A percentile compares a stretch with the other conserved stretches of the same genome.
phyloP scores from a whole-genome alignment of 2,329 filamentous ascomycete species.

The Colletotrichum sublineola region DNA sequence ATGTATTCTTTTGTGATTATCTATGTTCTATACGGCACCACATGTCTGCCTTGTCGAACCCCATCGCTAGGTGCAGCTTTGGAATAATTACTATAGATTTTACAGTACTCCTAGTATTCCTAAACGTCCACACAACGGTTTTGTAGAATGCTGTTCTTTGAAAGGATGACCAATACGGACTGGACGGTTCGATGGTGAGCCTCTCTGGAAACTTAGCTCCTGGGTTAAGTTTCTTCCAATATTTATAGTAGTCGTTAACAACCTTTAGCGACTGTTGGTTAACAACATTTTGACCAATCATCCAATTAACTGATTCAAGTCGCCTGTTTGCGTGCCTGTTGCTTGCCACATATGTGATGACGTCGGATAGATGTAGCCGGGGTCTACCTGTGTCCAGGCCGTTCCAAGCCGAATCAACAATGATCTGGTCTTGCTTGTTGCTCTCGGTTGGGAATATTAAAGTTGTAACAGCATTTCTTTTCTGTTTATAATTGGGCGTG shows the following conservation, averaged over 20 bases:
- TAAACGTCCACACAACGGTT: too few species aligned
- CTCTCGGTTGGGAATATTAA: not conserved
- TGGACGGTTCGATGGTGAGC: not conserved
- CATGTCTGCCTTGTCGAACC: too few species aligned
- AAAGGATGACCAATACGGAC: not conserved
- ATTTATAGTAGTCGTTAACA: not conserved
- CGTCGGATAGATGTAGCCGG: not conserved
- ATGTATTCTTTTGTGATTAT: too few species aligned
- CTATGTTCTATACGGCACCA: too few species aligned
- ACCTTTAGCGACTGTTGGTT: not conserved
- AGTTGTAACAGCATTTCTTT: not conserved
- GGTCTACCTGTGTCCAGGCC: not conserved
- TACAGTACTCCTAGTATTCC: too few species aligned
- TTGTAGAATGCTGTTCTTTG: not conserved
- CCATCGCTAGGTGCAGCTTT: too few species aligned
- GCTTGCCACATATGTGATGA: not conserved
- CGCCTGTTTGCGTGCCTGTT: not conserved
- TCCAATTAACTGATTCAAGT: not conserved
- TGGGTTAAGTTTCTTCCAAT: not conserved
- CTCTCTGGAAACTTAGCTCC: not conserved
- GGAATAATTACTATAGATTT: too few species aligned
- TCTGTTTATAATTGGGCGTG: not conserved
- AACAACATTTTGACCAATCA: not conserved
- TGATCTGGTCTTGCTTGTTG: accelerated
- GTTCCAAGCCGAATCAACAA: not conserved